Conservation (phyloP, 306 rosid species). For the Prosopis cineraria region DNA sequence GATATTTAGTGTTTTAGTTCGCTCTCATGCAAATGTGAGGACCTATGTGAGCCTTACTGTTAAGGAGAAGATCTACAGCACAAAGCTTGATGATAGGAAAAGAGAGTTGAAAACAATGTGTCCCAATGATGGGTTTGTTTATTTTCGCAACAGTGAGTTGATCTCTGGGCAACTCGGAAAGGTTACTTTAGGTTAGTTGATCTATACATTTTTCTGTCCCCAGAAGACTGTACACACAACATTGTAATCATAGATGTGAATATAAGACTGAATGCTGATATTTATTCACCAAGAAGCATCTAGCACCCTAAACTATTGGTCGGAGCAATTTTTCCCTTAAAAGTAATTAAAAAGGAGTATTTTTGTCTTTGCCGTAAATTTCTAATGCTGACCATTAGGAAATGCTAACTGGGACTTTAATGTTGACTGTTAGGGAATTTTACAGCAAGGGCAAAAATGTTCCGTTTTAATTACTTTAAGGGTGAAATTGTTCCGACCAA, state of each 20-base stretch:
- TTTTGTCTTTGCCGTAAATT: no score
- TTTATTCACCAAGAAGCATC: no score
- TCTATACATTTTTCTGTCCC: conserved; percentile 3
- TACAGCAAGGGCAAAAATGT: no score
- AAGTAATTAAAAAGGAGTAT: no score
- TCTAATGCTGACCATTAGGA: no score
- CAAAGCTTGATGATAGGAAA: conserved; percentile 52
- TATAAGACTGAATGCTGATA: background rate
- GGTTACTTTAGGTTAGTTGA: conserved; percentile 81
- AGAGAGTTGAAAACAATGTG: conserved; percentile 81
- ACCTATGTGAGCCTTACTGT: conserved; percentile 84
- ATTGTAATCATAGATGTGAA: no score
- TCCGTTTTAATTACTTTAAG: no score
- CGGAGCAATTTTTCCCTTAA: no score
- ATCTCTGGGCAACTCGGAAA: conserved; percentile 96
- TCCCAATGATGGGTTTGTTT: conserved; percentile 85
- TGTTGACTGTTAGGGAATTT: no score
- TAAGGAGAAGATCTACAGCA: conserved; percentile 67
- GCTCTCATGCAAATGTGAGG: conserved; percentile 78
- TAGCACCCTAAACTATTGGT: no score
- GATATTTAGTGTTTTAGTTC: conserved; percentile 79
- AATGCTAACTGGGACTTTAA: no score
- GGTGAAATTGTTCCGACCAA: no score
- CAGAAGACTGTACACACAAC: conserved; percentile 16
- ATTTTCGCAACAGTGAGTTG: conserved; percentile 87